Conservation (phyloP, 2,329 filamentous ascomycete genomes). For the Colletotrichum falcatum region DNA sequence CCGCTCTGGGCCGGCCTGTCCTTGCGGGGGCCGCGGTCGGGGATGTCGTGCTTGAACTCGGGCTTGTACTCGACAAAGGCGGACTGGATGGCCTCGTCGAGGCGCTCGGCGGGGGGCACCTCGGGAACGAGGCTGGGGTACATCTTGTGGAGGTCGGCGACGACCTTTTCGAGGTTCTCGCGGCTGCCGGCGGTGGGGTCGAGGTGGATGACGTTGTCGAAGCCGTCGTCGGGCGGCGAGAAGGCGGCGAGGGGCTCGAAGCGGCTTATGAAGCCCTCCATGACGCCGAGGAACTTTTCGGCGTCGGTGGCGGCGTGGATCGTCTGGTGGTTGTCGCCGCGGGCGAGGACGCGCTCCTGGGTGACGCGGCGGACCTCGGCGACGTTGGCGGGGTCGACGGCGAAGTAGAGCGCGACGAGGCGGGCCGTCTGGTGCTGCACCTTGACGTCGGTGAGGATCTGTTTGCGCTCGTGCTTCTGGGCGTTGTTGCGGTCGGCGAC, state of each 20-base stretch:
- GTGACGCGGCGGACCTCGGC: slow-evolving; percentile 81
- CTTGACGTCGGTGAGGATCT: slow-evolving; percentile 84
- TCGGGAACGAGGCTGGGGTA: slow-evolving; percentile 82
- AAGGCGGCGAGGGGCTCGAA: slow-evolving; percentile 82
- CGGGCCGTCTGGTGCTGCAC: slow-evolving; percentile 71
- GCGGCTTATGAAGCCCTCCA: slow-evolving; percentile 91
- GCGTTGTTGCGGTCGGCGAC: slow-evolving; percentile 97
- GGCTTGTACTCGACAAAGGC: slow-evolving; percentile 84
- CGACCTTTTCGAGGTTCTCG: slow-evolving; percentile 84
- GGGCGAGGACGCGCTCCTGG: slow-evolving; percentile 80
- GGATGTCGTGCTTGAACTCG: slow-evolving; percentile 80
- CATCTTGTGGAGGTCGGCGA: slow-evolving; percentile 76
- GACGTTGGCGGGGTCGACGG: slow-evolving; percentile 82
- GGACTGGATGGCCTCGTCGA: slow-evolving; percentile 82
- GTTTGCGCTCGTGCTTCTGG: slow-evolving; percentile 85
- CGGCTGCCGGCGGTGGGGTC: slow-evolving; percentile 83
- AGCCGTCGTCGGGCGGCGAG: slow-evolving; percentile 79
- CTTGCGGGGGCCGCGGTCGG: slow-evolving; percentile 63
- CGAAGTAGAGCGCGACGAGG: slow-evolving; percentile 89
- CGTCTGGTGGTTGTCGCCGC: slow-evolving; percentile 97
- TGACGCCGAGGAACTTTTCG: slow-evolving; percentile 85
- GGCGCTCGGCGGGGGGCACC: slow-evolving; percentile 77
- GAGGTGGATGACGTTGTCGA: slow-evolving; percentile 87
- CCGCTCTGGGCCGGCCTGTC: slow-evolving; percentile 42
- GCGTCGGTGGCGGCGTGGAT: slow-evolving; percentile 85